Percentiles rank a stretch among this genome's conserved stretches.
Conservation (phyloP, 305 asterid genomes). For the Withania somnifera region DNA sequence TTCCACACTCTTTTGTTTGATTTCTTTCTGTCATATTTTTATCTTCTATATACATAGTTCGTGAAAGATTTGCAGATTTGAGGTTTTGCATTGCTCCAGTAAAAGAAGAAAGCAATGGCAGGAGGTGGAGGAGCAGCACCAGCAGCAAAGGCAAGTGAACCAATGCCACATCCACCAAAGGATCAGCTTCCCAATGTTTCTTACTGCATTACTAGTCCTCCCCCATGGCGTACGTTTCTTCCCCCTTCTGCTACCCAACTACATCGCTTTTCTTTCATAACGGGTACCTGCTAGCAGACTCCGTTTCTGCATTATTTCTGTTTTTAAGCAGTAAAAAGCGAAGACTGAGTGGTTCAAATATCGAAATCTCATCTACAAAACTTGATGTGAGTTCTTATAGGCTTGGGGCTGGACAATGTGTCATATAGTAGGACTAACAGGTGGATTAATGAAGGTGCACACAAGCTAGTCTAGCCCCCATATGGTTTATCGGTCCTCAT, state of each 20-base stretch:
- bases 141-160: conserved; percentile 51
- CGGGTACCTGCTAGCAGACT: too few species aligned
- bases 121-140: conserved; percentile 37
- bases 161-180: conserved; percentile 73
- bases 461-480: neutral
- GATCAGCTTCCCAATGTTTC: conserved; percentile 92
- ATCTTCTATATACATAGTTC: neutral
- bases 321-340: too few species aligned
- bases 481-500: neutral
- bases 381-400: neutral
- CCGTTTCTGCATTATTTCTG: too few species aligned
- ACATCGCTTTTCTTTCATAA: neutral
- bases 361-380: neutral
- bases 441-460: neutral
- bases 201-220: conserved; percentile 93
- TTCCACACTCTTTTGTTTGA: neutral
- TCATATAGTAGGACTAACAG: neutral
- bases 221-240: conserved; percentile 82
- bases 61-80: conserved; percentile 9
- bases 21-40: neutral
- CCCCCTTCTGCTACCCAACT: conserved; percentile 4
- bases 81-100: conserved; percentile 5
- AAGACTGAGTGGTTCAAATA: neutral
- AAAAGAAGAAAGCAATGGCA: conserved; percentile 33
- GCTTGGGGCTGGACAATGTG: neutral